Base-by-base conservation (phyloP, 2,329 filamentous ascomycete species). In the Neophaeococcomyces aloes region DNA sequence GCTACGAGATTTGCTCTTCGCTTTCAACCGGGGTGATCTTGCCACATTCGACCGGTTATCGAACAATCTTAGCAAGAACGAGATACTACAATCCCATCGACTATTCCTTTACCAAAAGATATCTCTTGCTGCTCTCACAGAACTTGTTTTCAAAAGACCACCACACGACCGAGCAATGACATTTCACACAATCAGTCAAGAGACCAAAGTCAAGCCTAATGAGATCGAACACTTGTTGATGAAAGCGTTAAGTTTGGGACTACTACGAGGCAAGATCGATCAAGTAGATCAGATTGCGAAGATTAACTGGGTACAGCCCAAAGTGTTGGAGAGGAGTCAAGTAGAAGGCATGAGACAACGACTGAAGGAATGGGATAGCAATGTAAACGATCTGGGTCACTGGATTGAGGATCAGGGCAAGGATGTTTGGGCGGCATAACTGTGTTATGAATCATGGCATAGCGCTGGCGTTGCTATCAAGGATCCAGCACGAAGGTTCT, bases 261-360 rank as follows among this genome's bases (percentile, higher is more conserved):
- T 98, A 55, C 70, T 98, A 54, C 78, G 83, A 54, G 91, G 91
- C 35, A 91, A 84, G 45, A 96, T 98, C 57, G 91, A 98, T 63
- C 89, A 98, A 68, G 91, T 98, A 25, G 86, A 86, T 37, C 82
- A 88, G 65, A 79, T 96, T 54, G 91, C 91, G 33, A 79, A 88
- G 61, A 95, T 98, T 66, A 89, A 89, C 58, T 98, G 91, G 91
- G 91, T 98, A 47, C 91, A 98, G 69, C 91, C 91, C 17, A 96
- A 96, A 75, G 88, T 98, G 25, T 69, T 98, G 54, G 91, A 96
- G 64, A 86, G 88, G 79, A 80, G 79, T 65, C 91, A 96, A 71
- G 94, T 98, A 56, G 85, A 83, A 58, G 85, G 81, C 58, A 95
- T 98, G 89, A 78, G 86, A 57, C 74, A 78, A 59, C 74, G 91